Percentiles rank a stretch among this genome's conserved stretches.
Evolutionary conservation across 2,329 filamentous ascomycete genomes (phyloP).

Genomic region (Colletotrichum gloeosporioides): DNA sequence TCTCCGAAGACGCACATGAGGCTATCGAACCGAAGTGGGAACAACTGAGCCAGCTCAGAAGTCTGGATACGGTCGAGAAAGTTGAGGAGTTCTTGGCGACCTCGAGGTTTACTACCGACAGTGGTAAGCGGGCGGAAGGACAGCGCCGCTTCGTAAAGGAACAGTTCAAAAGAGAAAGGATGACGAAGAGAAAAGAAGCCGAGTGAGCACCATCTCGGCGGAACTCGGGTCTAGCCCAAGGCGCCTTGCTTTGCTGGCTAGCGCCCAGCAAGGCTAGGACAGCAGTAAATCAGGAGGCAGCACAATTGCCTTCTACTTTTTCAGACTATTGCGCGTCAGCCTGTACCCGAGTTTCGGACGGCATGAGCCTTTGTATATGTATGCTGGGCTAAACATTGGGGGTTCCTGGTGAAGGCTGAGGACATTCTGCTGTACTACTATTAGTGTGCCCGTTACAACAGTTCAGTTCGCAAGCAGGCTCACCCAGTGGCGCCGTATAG

Average conservation of each 20-base stretch:
- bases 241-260: background rate
- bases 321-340: background rate
- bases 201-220: background rate
- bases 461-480: background rate
- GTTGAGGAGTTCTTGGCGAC: slow-evolving; percentile 62
- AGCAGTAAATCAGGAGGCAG: background rate
- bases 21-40: slow-evolving; percentile 58
- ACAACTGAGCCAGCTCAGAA: slow-evolving; percentile 59
- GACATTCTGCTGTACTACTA: background rate
- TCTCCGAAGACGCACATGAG: slow-evolving; percentile 45
- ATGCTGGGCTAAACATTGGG: background rate
- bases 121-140: slow-evolving; percentile 5
- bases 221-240: background rate
- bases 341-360: background rate
- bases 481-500: background rate
- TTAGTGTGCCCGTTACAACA: background rate
- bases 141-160: slow-evolving; percentile 9
- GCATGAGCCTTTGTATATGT: background rate
- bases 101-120: slow-evolving; percentile 47
- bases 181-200: background rate
- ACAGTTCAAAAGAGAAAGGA: background rate
- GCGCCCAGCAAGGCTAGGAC: background rate
- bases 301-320: background rate
- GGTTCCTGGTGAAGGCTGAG: background rate
- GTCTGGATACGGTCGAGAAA: slow-evolving; percentile 56